A percentile compares a stretch with the other conserved stretches of the same genome.
Evolutionary conservation across 2,329 filamentous ascomycete genomes (phyloP).

Genomic region (Fusarium newnesense): DNA sequence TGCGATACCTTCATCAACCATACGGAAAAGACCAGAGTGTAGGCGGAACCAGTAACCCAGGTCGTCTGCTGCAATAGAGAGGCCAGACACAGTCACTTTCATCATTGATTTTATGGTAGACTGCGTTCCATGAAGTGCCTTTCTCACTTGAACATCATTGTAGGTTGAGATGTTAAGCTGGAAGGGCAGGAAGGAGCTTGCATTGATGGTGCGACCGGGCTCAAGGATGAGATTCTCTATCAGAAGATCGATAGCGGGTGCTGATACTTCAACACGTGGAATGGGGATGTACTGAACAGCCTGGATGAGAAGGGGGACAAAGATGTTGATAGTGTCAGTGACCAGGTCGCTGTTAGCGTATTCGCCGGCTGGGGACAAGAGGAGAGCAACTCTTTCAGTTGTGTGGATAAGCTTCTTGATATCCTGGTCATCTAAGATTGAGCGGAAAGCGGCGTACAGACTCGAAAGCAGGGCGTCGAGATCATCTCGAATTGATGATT

Average conservation of each 20-base stretch:
- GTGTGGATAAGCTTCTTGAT: constrained; percentile 76
- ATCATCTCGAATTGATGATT: constrained; percentile 76
- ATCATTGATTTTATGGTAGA: constrained; percentile 75
- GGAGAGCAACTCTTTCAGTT: constrained; percentile 72
- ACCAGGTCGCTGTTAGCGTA: constrained; percentile 77
- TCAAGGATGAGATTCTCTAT: constrained; percentile 92
- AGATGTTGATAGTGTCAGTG: constrained; percentile 80
- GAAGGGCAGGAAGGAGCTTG: constrained; percentile 90
- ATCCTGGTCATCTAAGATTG: constrained; percentile 77
- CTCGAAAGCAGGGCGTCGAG: constrained; percentile 78
- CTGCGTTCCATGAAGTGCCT: constrained; percentile 72
- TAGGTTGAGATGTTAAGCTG: constrained; percentile 82
- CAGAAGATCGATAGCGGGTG: constrained; percentile 84
- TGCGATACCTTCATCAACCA: constrained; percentile 85
- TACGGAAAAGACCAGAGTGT: constrained; percentile 77
- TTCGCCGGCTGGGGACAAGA: constrained; percentile 73
- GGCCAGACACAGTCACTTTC: constrained; percentile 81
- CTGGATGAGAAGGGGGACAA: constrained; percentile 80
- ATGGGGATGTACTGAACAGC: constrained; percentile 89
- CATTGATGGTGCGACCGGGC: constrained; percentile 84
- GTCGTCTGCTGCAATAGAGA: constrained; percentile 86
- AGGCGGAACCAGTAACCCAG: constrained; percentile 89
- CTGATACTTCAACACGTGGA: constrained; percentile 86
- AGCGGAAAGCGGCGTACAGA: constrained; percentile 72
- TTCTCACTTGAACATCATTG: constrained; percentile 87